Evolutionary conservation across 2,329 filamentous ascomycete species (phyloP).

Genomic region (Thermothelomyces thermophilus): DNA sequence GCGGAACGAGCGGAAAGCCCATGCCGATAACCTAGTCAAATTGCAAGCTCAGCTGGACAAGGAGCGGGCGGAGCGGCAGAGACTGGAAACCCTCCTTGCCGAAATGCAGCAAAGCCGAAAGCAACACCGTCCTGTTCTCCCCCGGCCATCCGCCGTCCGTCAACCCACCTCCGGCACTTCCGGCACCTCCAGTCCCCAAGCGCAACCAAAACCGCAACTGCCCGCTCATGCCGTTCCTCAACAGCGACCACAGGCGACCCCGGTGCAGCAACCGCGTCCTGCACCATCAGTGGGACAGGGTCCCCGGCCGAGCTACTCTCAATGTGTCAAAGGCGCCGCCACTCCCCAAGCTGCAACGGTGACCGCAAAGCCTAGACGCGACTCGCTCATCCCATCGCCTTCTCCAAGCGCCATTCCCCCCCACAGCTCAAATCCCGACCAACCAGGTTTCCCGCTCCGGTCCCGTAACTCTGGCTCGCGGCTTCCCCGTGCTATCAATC

Average conservation of each 20-base stretch:
- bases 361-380: conserved; percentile 1
- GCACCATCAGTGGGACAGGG: conserved; percentile 7
- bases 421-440: conserved; percentile 16
- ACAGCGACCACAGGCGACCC: conserved; percentile 2
- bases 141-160: conserved; percentile 17
- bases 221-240: background rate
- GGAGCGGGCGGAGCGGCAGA: conserved; percentile 30
- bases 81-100: conserved; percentile 17
- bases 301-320: conserved; percentile 20
- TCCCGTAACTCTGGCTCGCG: conserved; percentile 34
- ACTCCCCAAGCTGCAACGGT: background rate
- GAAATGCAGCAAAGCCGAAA: conserved; percentile 26
- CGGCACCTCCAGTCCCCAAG: conserved; percentile 19
- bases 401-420: conserved; percentile 3
- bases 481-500: conserved; percentile 31
- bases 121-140: conserved; percentile 15
- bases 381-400: conserved; percentile 12
- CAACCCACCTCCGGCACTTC: background rate
- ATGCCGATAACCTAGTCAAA: conserved; percentile 29
- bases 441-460: conserved; percentile 27
- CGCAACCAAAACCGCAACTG: conserved; percentile 13
- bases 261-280: conserved; percentile 1
- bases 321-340: conserved; percentile 12
- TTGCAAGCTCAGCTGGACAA: conserved; percentile 33
- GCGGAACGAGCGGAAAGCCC: conserved; percentile 31